Base-by-base conservation (phyloP, 192 early-diverging fungal species). In the Cetraspora pellucida region DNA sequence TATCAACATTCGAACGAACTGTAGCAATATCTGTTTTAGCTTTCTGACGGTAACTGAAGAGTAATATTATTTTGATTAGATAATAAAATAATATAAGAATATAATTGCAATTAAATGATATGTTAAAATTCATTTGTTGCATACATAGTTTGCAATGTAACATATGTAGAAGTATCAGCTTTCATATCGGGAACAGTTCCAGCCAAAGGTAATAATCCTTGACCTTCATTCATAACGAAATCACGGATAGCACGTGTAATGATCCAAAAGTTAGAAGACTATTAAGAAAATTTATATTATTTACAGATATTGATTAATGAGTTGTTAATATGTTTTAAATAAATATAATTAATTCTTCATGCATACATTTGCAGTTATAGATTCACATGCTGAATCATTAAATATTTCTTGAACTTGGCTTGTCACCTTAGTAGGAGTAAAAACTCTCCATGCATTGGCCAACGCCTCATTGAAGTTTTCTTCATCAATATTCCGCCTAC, bases 161-260 rank as follows among this genome's bases (percentile, higher is more conserved):
- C 90, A 81, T 92, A 99, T 47, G 91, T 90, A 27, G 87, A 87
- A 2, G 96, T 98, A 77, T 99, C 94, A 8, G 97, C 88, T 80
- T 99, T 98, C 97, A 99, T 99, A 82, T 99, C 97, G 0, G 97
- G 96, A 23, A 99, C 88, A 25, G 84, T 82, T 8, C 97, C 97
- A 2, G 93, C 87, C 16, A 96, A 80, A 1, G 97, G 97, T 37
- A 99, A 85, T 57, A 81, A 80, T 7, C 94, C 93, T 25, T 84
- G 72, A 2, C 90, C 85, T 74, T 94, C 90, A 55, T 90, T 87
- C 28, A 85, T 83, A 13, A 95, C 86, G 83, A 96, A 98, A 23
- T 94, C 88, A 60, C 88, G 83, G 21, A 95, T 81, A 0, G 96
- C 96, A 31, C 89, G 84, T 1, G 87, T 88, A 64, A 96, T 81